Conservation (phyloP, 2,329 filamentous ascomycete genomes). For the Ceratocystis variospora region DNA sequence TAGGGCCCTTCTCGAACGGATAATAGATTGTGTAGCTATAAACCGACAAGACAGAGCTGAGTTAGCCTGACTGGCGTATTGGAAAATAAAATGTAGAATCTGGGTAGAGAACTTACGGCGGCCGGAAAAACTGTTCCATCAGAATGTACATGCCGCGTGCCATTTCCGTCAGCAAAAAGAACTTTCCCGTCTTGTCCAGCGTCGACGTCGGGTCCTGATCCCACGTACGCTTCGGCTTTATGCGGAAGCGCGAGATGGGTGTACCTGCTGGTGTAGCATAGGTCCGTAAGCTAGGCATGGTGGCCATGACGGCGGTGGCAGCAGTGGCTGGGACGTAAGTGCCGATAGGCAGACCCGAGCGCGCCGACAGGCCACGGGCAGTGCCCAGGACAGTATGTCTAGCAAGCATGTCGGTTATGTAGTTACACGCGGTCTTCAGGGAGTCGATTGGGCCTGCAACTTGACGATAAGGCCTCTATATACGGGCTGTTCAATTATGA, state of each 20-base stretch:
- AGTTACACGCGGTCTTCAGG: background rate
- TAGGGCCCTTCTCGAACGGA: slow-evolving; percentile 96
- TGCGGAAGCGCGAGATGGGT: slow-evolving; percentile 67
- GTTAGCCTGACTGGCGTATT: background rate
- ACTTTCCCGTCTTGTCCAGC: slow-evolving; percentile 75
- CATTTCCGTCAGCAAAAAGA: slow-evolving; percentile 94
- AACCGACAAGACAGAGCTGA: slow-evolving; percentile 9
- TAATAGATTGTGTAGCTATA: slow-evolving; percentile 96
- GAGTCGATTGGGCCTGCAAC: no score
- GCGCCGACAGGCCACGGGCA: background rate
- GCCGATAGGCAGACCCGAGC: background rate
- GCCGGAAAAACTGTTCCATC: slow-evolving; percentile 94
- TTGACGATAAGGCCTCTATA: background rate
- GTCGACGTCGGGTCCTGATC: slow-evolving; percentile 63
- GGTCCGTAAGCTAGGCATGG: slow-evolving; percentile 23
- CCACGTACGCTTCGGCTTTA: slow-evolving; percentile 61
- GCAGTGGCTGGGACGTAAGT: background rate
- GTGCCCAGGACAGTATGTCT: background rate
- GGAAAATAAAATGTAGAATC: background rate
- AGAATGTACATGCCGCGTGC: slow-evolving; percentile 94
- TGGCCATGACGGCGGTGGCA: background rate
- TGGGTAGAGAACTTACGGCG: slow-evolving; percentile 57
- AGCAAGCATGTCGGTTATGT: background rate
- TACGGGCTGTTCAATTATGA: background rate
- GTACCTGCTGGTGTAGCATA: slow-evolving; percentile 63